These are phyloP conservation scores for Capronia coronata DNA, from an alignment of 2,329 filamentous ascomycete genomes.

Conservation along the genomic window DNA sequence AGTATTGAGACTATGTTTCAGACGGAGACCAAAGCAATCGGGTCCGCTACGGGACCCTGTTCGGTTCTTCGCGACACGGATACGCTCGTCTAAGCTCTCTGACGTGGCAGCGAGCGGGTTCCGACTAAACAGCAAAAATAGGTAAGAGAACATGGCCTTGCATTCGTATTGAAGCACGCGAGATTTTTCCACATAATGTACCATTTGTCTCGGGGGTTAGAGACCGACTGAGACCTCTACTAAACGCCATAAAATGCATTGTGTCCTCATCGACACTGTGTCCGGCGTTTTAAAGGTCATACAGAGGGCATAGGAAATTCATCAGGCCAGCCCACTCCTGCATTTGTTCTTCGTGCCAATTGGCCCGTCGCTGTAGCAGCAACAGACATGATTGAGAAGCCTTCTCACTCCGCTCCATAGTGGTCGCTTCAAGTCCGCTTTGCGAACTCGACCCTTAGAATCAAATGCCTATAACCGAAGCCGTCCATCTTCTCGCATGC, in stretches of 20 bases:
- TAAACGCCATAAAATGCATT: constrained; percentile 3
- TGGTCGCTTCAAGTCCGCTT: constrained; percentile 34
- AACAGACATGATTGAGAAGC: neutral
- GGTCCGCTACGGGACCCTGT: neutral
- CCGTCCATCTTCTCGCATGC: constrained; percentile 98
- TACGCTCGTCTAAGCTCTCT: neutral
- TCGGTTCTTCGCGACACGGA: neutral
- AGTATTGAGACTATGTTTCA: neutral
- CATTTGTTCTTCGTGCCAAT: neutral
- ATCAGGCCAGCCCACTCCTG: neutral
- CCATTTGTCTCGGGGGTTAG: neutral
- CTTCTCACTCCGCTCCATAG: neutral
- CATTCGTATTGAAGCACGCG: too few relatives aligned
- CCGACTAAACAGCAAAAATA: neutral
- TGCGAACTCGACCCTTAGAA: constrained; percentile 48
- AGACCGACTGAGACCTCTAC: neutral
- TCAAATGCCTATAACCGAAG: constrained; percentile 53
- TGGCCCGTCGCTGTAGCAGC: neutral
- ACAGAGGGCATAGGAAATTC: neutral
- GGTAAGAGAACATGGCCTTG: too few relatives aligned
- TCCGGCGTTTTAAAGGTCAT: neutral
- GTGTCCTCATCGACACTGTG: neutral
- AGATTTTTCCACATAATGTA: too few relatives aligned
- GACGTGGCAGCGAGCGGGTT: neutral
- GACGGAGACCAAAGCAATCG: neutral